phyloP scores from a whole-genome alignment of 2,329 filamentous ascomycete species.

The Zarea fungicola region DNA sequence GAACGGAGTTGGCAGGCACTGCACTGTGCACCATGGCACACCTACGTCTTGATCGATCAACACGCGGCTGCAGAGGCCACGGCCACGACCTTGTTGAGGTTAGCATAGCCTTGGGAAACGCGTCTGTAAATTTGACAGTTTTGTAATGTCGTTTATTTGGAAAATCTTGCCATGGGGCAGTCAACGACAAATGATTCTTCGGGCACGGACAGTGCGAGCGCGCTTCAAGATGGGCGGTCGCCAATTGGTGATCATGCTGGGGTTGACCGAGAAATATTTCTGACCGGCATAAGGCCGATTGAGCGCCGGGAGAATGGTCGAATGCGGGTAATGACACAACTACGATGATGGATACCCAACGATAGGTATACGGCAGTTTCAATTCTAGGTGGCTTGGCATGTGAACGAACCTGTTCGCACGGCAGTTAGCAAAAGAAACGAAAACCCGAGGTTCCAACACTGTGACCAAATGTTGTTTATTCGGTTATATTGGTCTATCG shows the following conservation, averaged over 20 bases:
- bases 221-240: background rate
- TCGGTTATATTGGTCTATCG: no score
- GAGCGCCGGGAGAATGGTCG: background rate
- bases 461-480: no score
- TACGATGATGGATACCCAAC: no score
- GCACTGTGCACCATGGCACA: background rate
- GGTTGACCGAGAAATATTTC: background rate
- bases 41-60: background rate
- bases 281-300: slow-evolving; percentile 2
- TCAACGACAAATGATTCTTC: background rate
- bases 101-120: background rate
- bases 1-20: background rate
- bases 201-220: background rate
- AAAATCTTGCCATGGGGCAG: background rate
- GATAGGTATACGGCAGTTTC: no score
- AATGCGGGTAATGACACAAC: background rate
- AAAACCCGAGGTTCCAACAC: no score
- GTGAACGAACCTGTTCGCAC: no score
- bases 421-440: no score
- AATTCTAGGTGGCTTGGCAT: no score
- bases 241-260: background rate
- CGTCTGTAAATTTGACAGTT: background rate
- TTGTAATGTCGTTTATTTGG: background rate
- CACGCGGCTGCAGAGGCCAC: background rate
- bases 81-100: background rate